These are phyloP conservation scores for Royoungia palumana DNA, from an alignment of 768 basidiomycete species.

Conservation along the genomic window DNA sequence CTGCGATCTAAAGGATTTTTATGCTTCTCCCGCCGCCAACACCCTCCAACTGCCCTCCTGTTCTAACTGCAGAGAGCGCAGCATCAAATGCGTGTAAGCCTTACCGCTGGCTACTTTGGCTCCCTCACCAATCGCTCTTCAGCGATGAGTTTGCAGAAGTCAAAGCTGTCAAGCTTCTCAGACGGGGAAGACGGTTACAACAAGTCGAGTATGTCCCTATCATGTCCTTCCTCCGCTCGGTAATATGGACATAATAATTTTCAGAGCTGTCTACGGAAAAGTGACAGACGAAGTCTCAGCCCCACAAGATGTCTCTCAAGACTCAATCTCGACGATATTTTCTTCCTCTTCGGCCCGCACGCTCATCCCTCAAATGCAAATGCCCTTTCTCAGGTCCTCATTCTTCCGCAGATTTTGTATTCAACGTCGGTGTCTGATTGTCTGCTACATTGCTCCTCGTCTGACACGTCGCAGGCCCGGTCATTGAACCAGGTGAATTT, in stretches of 20 bases:
- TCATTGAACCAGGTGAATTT: constrained; percentile 81
- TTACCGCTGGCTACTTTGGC: neutral
- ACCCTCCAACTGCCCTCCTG: constrained; percentile 51
- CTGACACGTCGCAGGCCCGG: constrained; percentile 57
- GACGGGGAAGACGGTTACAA: constrained; percentile 75
- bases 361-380: constrained; percentile 67
- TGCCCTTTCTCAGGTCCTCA: constrained; percentile 77
- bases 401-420: constrained; percentile 85
- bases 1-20: constrained; percentile 87
- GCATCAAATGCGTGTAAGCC: constrained; percentile 89
- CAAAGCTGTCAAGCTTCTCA: constrained; percentile 82
- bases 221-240: neutral
- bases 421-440: constrained; percentile 58
- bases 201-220: constrained; percentile 69
- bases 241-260: constrained; percentile 5
- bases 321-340: constrained; percentile 11
- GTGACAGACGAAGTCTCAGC: constrained; percentile 40
- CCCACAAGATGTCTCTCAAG: constrained; percentile 21
- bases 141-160: constrained; percentile 92
- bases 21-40: constrained; percentile 46
- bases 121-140: constrained; percentile 7
- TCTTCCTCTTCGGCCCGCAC: constrained; percentile 21
- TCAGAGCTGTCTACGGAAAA: constrained; percentile 78
- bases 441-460: neutral
- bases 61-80: constrained; percentile 87